These are phyloP conservation scores for Kwoniella sp. DNA, from an alignment of 768 basidiomycete genomes.

Conservation along the genomic window DNA sequence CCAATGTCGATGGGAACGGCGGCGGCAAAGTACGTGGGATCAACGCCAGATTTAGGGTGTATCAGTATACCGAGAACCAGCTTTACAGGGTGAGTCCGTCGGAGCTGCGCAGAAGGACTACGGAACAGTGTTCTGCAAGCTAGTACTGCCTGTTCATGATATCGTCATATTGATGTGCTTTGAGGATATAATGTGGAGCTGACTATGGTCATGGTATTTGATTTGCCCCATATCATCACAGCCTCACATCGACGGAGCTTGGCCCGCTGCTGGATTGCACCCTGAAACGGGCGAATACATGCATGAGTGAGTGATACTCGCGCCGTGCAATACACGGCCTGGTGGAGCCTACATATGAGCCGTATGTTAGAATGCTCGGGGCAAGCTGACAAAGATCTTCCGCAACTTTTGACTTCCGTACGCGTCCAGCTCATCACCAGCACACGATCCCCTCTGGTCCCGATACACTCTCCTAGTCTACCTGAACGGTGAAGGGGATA, in stretches of 20 bases:
- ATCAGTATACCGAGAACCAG: conserved; percentile 62
- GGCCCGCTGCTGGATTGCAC: conserved; percentile 62
- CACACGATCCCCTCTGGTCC: conserved; percentile 60
- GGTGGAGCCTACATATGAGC: too few relatives aligned
- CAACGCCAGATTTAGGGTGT: conserved; percentile 62
- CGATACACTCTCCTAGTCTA: conserved; percentile 63
- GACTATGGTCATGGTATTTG: background rate
- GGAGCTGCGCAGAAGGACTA: background rate
- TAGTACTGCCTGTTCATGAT: too few relatives aligned
- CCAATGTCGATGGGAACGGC: conserved; percentile 36
- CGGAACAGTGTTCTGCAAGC: too few relatives aligned
- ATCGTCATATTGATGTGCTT: conserved; percentile 10
- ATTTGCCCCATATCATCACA: conserved; percentile 7
- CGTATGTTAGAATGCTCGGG: too few relatives aligned
- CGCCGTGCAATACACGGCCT: too few relatives aligned
- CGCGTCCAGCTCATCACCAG: conserved; percentile 47
- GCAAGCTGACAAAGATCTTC: background rate
- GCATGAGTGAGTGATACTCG: conserved; percentile 61
- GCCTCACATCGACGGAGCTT: conserved; percentile 65
- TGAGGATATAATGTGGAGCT: conserved; percentile 10
- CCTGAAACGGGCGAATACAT: conserved; percentile 60
- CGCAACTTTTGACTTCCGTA: background rate
- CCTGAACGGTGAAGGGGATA: conserved; percentile 59
- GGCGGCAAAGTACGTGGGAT: conserved; percentile 61
- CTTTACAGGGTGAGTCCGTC: conserved; percentile 59